phyloP scores from a whole-genome alignment of 2,329 filamentous ascomycete species.

The Fusarium sp. region DNA sequence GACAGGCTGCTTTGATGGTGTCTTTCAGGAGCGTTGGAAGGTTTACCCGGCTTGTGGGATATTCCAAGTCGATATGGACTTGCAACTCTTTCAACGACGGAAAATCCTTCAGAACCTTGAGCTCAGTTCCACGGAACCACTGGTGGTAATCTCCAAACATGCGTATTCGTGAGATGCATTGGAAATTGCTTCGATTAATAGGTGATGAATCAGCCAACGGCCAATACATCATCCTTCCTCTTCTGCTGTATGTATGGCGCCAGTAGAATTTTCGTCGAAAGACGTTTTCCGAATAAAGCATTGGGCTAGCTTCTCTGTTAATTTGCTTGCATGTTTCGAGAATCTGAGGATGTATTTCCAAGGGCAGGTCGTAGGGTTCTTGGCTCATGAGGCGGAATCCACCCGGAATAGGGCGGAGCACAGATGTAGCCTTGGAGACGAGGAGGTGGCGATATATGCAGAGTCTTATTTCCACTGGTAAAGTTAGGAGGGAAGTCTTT shows the following conservation, averaged over 20 bases:
- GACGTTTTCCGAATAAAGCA: conserved; percentile 19
- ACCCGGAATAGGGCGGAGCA: not conserved
- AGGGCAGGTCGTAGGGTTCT: not conserved
- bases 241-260: not conserved
- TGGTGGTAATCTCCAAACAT: not conserved
- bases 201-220: conserved; percentile 13
- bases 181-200: conserved; percentile 4
- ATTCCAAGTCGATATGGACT: conserved; percentile 8
- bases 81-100: conserved; percentile 16
- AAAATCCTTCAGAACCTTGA: conserved; percentile 16
- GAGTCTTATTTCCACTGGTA: conserved; percentile 24
- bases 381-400: conserved; percentile 13
- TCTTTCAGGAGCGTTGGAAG: not conserved
- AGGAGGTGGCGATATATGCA: conserved; percentile 25
- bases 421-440: not conserved
- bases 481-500: not conserved
- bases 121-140: conserved; percentile 2
- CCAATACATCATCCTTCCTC: not conserved
- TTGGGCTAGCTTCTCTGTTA: conserved; percentile 14
- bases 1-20: not conserved
- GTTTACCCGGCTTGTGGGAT: not conserved
- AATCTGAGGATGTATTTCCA: not conserved
- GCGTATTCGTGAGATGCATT: conserved; percentile 1
- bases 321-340: conserved; percentile 13
- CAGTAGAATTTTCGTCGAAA: conserved; percentile 14